A percentile compares a stretch with the other conserved stretches of the same genome.
These are phyloP conservation scores for Aureobasidium leucospermi DNA, from an alignment of 2,329 filamentous ascomycete genomes.

Conservation along the genomic window DNA sequence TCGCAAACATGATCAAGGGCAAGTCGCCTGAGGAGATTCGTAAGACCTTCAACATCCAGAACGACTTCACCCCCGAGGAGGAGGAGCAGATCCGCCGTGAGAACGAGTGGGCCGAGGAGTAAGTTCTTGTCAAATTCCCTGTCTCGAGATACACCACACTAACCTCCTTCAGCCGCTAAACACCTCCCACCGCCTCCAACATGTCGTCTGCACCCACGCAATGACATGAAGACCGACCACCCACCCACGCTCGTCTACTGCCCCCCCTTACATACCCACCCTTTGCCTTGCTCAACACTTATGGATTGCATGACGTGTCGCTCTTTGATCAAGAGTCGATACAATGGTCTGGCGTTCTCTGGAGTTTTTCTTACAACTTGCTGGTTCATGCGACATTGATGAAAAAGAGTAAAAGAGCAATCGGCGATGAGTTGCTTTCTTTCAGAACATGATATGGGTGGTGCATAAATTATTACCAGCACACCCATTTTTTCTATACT, in stretches of 20 bases:
- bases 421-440: background rate
- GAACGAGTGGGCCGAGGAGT: constrained; percentile 44
- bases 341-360: constrained; percentile 2
- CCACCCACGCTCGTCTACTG: background rate
- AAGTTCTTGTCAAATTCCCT: background rate
- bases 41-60: constrained; percentile 99
- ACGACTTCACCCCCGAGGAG: constrained; percentile 97
- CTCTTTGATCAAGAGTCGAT: constrained; percentile 1
- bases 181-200: background rate
- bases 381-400: background rate
- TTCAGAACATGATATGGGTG: background rate
- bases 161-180: constrained; percentile 7
- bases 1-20: constrained; percentile 99
- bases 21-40: constrained; percentile 99
- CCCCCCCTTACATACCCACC: background rate
- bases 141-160: background rate
- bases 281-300: constrained; percentile 3
- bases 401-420: background rate
- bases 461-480: background rate
- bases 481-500: background rate
- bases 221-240: background rate
- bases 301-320: constrained; percentile 6
- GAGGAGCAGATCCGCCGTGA: constrained; percentile 77
- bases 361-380: constrained; percentile 4
- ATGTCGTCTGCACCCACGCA: background rate